Base-by-base conservation (phyloP, 1,284 basidiomycete species). In the Tilletia caries region DNA sequence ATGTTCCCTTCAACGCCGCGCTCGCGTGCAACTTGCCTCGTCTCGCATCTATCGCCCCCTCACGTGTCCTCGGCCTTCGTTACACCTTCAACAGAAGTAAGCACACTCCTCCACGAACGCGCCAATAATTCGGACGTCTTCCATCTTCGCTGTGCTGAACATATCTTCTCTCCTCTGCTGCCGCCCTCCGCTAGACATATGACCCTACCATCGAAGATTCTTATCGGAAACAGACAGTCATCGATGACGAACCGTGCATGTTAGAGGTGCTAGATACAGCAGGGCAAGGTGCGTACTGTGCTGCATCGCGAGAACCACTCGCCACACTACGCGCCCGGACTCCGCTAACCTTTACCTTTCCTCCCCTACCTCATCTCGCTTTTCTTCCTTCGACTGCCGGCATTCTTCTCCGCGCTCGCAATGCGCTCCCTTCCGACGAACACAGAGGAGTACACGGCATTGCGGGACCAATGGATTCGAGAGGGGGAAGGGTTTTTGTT, bases 261-360 rank as follows among this genome's bases (percentile, higher is more conserved):
- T 88, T 93, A 69, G 91, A 95, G 80, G 89, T 95, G 46, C 84
- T 93, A 68, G 93, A 95, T 82, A 95, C 93, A 15, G 93, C 93
- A 23, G 92, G 93, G 92, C 79, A 92, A 92, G 71, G 80, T 77
- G 43, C 34, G 73, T 64, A n/a, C 15, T 41, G 37, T 41, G 37
- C 37, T 41, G 37, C 37, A 41, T 41, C 15, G 37, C 37, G 37
- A 10, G 15, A 10, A 15, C 10, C 15, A 15, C 37, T 41, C 2
- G 37, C 37, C 37, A 41, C 37, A 41, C 15, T 15, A 15, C 37
- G 15, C 15, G 15, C 37, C 15, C 2, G 18, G 27, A 29, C 6
- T 34, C 23, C 37, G 54, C 10, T n/a, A 37, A 62, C 37, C 25
- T 32, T 6, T 6, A 50, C 23, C 20, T 12, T 20, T 8, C 27